These are phyloP conservation scores for Parietichytrium sp. DNA, from an alignment of 108 stramenopile species.

Conservation along the genomic window DNA sequence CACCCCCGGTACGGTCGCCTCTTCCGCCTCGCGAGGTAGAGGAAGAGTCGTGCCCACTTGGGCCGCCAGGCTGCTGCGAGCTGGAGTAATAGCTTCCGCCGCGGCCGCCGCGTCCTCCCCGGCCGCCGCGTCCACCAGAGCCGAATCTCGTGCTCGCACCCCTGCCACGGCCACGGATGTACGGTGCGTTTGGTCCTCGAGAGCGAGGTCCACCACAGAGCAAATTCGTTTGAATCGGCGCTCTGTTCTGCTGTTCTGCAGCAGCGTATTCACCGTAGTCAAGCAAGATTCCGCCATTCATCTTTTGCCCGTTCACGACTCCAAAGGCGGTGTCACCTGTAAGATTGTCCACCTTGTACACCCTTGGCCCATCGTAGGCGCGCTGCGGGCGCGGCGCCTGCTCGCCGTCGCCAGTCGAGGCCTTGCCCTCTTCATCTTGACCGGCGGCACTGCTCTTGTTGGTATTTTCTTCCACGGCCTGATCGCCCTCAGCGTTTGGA, in stretches of 20 bases:
- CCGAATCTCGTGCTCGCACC: background rate
- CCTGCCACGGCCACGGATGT: constrained; percentile 30
- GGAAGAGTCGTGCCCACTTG: no score
- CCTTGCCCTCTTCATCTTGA: no score
- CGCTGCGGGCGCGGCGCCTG: background rate
- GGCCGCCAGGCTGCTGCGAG: no score
- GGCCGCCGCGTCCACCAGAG: constrained; percentile 30
- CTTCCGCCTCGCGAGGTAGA: no score
- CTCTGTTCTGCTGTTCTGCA: background rate
- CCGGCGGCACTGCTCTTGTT: no score
- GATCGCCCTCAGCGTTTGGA: background rate
- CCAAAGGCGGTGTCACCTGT: constrained; percentile 1
- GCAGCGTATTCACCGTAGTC: background rate
- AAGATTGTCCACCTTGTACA: background rate
- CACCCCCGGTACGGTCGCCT: no score
- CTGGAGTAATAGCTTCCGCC: background rate
- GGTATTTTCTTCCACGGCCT: background rate
- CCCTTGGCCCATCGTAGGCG: background rate
- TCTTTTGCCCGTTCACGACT: background rate
- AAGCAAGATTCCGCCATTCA: constrained; percentile 7
- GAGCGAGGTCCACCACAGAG: constrained; percentile 21
- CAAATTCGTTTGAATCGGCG: background rate
- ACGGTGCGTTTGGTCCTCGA: background rate
- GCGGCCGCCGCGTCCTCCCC: background rate
- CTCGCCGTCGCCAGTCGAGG: no score